Conservation (phyloP, 75 land plant species). For the Cunninghamia lanceolata region DNA sequence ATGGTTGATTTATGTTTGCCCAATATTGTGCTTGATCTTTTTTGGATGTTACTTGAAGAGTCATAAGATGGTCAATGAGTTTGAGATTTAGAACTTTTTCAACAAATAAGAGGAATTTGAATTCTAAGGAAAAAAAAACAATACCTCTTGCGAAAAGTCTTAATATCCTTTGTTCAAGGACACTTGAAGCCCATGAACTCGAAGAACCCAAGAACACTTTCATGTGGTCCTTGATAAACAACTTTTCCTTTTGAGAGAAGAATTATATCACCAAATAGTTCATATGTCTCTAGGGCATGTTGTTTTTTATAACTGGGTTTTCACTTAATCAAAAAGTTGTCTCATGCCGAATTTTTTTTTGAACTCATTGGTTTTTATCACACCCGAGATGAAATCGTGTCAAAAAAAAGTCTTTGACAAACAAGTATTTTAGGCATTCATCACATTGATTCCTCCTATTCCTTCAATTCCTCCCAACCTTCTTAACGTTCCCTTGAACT, state of each 20-base stretch:
- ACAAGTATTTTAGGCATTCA: too few relatives aligned
- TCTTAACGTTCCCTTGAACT: too few relatives aligned
- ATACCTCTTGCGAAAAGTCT: slow-evolving; percentile 72
- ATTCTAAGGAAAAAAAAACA: neutral
- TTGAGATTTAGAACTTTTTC: neutral
- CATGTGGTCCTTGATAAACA: slow-evolving; percentile 81
- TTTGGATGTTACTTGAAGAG: slow-evolving; percentile 48
- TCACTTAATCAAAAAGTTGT: too few relatives aligned
- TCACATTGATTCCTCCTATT: too few relatives aligned
- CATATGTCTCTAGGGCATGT: slow-evolving; percentile 81
- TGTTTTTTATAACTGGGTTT: too few relatives aligned
- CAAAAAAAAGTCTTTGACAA: too few relatives aligned
- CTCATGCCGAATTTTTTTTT: too few relatives aligned
- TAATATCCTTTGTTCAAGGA: slow-evolving; percentile 81
- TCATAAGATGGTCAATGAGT: neutral
- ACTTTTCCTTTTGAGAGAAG: slow-evolving; percentile 78
- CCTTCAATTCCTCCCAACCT: too few relatives aligned
- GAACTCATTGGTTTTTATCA: too few relatives aligned
- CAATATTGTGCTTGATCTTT: slow-evolving; percentile 92
- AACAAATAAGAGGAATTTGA: neutral
- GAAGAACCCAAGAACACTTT: slow-evolving; percentile 71
- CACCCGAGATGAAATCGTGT: too few relatives aligned
- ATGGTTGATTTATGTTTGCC: slow-evolving; percentile 43
- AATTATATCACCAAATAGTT: slow-evolving; percentile 80
- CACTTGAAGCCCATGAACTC: slow-evolving; percentile 81